A percentile compares a stretch with the other conserved stretches of the same genome.
These are phyloP conservation scores for Penicillium nucicola DNA, from an alignment of 495 filamentous ascomycete species.

Conservation along the genomic window DNA sequence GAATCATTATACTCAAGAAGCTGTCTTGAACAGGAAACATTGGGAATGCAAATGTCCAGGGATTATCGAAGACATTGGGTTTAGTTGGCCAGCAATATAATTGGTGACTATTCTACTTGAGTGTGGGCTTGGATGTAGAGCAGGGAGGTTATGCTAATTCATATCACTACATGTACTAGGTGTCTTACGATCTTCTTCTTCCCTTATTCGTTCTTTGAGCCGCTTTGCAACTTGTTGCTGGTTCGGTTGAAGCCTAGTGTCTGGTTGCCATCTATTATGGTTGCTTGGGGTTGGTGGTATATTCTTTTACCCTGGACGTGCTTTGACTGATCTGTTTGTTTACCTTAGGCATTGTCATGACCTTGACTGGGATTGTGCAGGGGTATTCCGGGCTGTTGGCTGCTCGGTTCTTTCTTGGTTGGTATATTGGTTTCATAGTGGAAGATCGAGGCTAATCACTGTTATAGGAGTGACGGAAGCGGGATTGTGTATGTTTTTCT, in stretches of 20 bases:
- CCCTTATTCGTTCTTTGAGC: conserved; percentile 61
- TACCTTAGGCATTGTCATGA: conserved; percentile 36
- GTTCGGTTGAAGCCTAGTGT: conserved; percentile 60
- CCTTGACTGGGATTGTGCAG: conserved; percentile 66
- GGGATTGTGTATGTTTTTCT: conserved; percentile 1
- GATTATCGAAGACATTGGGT: background rate
- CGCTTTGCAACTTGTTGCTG: conserved; percentile 62
- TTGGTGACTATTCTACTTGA: background rate
- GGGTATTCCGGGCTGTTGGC: conserved; percentile 67
- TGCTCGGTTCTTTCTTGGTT: conserved; percentile 73
- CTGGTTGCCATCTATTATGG: conserved; percentile 48
- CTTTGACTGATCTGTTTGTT: background rate
- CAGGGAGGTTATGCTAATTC: no score
- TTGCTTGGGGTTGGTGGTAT: conserved; percentile 43
- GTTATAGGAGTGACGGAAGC: conserved; percentile 6
- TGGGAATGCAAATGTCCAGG: conserved; percentile 13
- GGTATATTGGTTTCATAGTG: background rate
- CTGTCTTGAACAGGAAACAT: background rate
- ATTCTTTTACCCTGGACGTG: no score
- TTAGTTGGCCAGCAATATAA: conserved; percentile 11
- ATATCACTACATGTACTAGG: background rate
- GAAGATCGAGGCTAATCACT: background rate
- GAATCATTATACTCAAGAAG: background rate
- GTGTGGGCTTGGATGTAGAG: no score
- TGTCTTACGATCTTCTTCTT: conserved; percentile 59